phyloP scores from a whole-genome alignment of 2,329 filamentous ascomycete genomes.

The Colletotrichum costaricense region DNA sequence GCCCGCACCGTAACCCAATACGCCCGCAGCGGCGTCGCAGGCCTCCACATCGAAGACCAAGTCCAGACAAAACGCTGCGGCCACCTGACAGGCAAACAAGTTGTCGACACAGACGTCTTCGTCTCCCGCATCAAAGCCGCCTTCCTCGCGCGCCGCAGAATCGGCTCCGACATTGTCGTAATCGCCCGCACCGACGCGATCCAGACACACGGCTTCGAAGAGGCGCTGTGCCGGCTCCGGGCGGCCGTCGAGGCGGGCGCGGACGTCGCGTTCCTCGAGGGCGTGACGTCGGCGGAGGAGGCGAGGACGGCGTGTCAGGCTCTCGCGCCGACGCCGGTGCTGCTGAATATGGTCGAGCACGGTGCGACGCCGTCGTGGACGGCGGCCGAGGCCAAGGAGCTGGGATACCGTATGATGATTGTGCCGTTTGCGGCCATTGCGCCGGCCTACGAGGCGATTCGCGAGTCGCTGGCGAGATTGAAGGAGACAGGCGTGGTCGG shows the following conservation, averaged over 20 bases:
- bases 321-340: slow-evolving; percentile 60
- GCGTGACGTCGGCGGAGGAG: slow-evolving; percentile 62
- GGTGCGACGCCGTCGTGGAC: slow-evolving; percentile 66
- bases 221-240: slow-evolving; percentile 61
- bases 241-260: slow-evolving; percentile 65
- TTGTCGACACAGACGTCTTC: slow-evolving; percentile 64
- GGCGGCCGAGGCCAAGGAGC: slow-evolving; percentile 61
- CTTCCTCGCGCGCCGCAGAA: slow-evolving; percentile 56
- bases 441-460: slow-evolving; percentile 57
- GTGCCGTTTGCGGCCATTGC: slow-evolving; percentile 63
- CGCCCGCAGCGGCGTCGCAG: slow-evolving; percentile 66
- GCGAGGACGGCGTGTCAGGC: slow-evolving; percentile 57
- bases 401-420: slow-evolving; percentile 71
- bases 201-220: slow-evolving; percentile 67
- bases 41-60: slow-evolving; percentile 73
- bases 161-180: slow-evolving; percentile 69
- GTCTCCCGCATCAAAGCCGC: slow-evolving; percentile 69
- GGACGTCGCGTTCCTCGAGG: slow-evolving; percentile 71
- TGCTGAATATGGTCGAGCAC: slow-evolving; percentile 69
- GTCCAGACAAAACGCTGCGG: slow-evolving; percentile 74
- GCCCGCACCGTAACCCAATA: slow-evolving; percentile 65
- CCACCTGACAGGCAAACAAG: slow-evolving; percentile 70
- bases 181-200: slow-evolving; percentile 74
- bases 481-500: slow-evolving; percentile 50
- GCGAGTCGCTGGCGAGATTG: slow-evolving; percentile 48